Conservation (phyloP, 1,139 yeast species). For the Protomyces inundatus region DNA sequence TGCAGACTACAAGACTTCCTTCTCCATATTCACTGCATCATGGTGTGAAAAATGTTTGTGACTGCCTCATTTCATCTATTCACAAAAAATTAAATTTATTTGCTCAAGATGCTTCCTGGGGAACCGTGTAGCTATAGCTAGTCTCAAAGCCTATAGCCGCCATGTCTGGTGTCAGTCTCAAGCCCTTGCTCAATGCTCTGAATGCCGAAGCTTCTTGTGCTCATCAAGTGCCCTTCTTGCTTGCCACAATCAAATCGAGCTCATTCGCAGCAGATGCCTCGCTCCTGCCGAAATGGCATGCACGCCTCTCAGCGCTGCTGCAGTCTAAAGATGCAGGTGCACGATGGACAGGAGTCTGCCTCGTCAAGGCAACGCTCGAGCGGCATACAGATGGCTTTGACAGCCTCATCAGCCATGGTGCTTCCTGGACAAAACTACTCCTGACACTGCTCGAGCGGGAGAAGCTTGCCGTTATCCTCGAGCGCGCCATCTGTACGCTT, state of each 20-base stretch:
- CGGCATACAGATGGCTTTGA: slow-evolving; percentile 24
- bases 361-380: slow-evolving; percentile 18
- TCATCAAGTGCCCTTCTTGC: slow-evolving; percentile 1
- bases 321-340: slow-evolving; percentile 16
- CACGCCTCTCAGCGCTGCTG: slow-evolving; percentile 19
- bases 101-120: no score
- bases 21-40: no score
- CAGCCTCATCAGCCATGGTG: slow-evolving; percentile 20
- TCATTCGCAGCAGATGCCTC: slow-evolving; percentile 12
- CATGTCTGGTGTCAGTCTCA: neutral
- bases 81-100: no score
- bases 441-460: slow-evolving; percentile 21
- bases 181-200: slow-evolving; percentile 5
- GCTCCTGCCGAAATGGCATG: slow-evolving; percentile 11
- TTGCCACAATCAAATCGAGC: neutral
- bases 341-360: slow-evolving; percentile 25
- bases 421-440: slow-evolving; percentile 23
- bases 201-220: slow-evolving; percentile 5
- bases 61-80: no score
- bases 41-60: no score
- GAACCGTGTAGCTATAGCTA: no score
- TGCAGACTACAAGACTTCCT: no score
- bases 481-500: slow-evolving; percentile 17
- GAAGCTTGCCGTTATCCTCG: slow-evolving; percentile 11
- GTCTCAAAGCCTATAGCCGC: neutral